Conservation (phyloP, 768 basidiomycete species). For the Steccherinum ochraceum region DNA sequence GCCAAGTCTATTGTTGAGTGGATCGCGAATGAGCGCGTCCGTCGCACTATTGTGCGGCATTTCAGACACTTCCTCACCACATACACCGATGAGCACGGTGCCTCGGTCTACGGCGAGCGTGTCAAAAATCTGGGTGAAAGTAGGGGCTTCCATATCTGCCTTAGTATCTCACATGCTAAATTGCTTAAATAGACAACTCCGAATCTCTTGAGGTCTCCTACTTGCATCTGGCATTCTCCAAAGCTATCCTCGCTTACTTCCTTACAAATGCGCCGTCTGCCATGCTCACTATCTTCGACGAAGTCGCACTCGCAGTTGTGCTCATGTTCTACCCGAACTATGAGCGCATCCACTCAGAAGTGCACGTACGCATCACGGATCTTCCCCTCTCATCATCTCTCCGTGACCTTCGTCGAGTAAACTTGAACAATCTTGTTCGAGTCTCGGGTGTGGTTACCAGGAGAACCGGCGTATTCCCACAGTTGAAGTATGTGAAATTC, state of each 20-base stretch:
- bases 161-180: background rate
- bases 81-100: constrained; percentile 86
- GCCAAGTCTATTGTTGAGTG: constrained; percentile 96
- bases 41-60: constrained; percentile 83
- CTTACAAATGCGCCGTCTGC: constrained; percentile 89
- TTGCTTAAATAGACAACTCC: constrained; percentile 65
- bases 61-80: constrained; percentile 96
- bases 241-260: constrained; percentile 96
- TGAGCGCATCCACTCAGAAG: constrained; percentile 94
- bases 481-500: constrained; percentile 98
- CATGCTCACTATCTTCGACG: constrained; percentile 93
- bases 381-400: constrained; percentile 86
- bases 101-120: constrained; percentile 90
- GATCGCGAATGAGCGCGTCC: constrained; percentile 91
- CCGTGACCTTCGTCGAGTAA: constrained; percentile 86
- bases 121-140: constrained; percentile 95
- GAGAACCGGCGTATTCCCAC: constrained; percentile 96
- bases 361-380: constrained; percentile 95
- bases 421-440: constrained; percentile 93
- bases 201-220: constrained; percentile 98
- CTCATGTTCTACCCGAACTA: constrained; percentile 94
- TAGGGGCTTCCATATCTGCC: constrained; percentile 31
- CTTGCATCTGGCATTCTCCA: constrained; percentile 86
- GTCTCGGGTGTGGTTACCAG: constrained; percentile 95
- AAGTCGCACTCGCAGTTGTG: constrained; percentile 90